Percentiles rank a stretch among this genome's conserved stretches.
phyloP scores from a whole-genome alignment of 1,284 basidiomycete species.

The Sporisorium exsertum region DNA sequence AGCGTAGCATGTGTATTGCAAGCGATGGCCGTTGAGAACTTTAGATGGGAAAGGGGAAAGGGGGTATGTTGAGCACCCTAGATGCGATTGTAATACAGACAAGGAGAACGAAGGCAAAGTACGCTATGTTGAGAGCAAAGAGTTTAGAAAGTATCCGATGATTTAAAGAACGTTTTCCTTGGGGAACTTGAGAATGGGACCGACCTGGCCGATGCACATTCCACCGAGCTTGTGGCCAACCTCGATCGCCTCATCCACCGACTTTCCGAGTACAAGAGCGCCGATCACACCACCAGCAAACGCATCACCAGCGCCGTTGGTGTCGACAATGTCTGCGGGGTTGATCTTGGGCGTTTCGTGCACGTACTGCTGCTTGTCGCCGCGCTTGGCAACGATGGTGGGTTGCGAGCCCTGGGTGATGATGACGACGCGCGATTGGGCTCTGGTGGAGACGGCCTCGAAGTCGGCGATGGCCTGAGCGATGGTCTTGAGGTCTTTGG shows the following conservation, averaged over 20 bases:
- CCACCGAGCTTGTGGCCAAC: slow-evolving; percentile 88
- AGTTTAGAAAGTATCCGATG: no score
- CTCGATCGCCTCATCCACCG: slow-evolving; percentile 81
- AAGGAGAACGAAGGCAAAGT: slow-evolving; percentile 4
- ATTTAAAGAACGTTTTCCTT: slow-evolving; percentile 60
- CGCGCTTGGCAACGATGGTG: slow-evolving; percentile 82
- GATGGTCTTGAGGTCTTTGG: slow-evolving; percentile 62
- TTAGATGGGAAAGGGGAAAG: background rate
- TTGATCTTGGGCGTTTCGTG: slow-evolving; percentile 72
- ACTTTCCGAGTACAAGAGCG: slow-evolving; percentile 84
- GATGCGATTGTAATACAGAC: slow-evolving; percentile 16
- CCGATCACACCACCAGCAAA: slow-evolving; percentile 98
- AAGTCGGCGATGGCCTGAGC: slow-evolving; percentile 66
- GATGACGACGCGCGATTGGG: slow-evolving; percentile 82
- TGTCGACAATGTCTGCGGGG: slow-evolving; percentile 80
- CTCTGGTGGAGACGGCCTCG: slow-evolving; percentile 41
- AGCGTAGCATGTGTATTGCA: slow-evolving; percentile 13
- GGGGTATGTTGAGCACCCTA: slow-evolving; percentile 56
- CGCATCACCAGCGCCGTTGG: slow-evolving; percentile 98
- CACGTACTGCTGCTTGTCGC: slow-evolving; percentile 72
- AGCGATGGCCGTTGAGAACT: background rate
- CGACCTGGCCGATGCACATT: slow-evolving; percentile 87
- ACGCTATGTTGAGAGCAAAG: slow-evolving; percentile 39
- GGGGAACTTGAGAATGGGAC: slow-evolving; percentile 70
- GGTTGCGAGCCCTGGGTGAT: slow-evolving; percentile 89